These are phyloP conservation scores for Citrus unshiu DNA, from an alignment of 345 rosid species.

Conservation along the genomic window DNA sequence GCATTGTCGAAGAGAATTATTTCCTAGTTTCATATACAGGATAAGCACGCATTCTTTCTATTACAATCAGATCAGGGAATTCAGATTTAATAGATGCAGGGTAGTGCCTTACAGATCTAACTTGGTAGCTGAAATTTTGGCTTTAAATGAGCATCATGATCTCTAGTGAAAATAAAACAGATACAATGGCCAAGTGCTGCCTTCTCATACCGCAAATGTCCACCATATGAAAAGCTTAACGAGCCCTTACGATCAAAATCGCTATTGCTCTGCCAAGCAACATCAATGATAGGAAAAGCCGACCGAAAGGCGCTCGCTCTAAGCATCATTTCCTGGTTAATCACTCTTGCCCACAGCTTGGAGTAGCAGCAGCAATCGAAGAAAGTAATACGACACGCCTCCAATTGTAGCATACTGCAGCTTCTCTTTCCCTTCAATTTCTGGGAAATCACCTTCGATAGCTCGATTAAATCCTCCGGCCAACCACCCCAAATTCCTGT, in stretches of 20 bases:
- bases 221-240: not conserved
- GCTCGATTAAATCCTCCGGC: conserved; percentile 78
- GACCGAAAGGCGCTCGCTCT: not conserved
- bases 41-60: not conserved
- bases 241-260: not conserved
- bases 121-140: not conserved
- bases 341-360: conserved; percentile 38
- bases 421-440: conserved; percentile 58
- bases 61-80: not conserved
- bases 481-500: conserved; percentile 75
- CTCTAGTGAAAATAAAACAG: not conserved
- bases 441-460: conserved; percentile 53
- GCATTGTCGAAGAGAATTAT: no score
- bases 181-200: not conserved
- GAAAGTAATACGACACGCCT: conserved; percentile 68
- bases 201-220: not conserved
- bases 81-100: not conserved
- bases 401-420: conserved; percentile 81
- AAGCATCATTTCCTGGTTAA: not conserved
- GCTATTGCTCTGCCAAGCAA: not conserved
- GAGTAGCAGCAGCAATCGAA: conserved; percentile 48
- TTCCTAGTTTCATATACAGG: not conserved
- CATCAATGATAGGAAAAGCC: not conserved
- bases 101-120: not conserved
- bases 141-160: not conserved